A percentile compares a stretch with the other conserved stretches of the same genome.
Conservation (phyloP, 1,139 yeast genomes). For the Lodderomyces beijingensis region DNA sequence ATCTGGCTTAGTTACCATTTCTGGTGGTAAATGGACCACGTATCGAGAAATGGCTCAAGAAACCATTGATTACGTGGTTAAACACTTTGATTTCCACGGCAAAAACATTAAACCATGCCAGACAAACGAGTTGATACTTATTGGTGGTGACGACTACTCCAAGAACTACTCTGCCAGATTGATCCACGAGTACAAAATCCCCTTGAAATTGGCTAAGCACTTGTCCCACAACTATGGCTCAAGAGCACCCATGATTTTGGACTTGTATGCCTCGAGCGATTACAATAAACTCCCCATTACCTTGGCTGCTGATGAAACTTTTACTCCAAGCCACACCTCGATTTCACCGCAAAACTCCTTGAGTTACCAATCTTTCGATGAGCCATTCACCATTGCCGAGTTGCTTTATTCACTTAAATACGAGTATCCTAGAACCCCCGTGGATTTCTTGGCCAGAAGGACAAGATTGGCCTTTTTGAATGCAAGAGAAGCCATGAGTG, state of each 20-base stretch:
- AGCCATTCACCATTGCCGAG: conserved; percentile 92
- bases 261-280: conserved; percentile 50
- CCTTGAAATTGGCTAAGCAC: conserved; percentile 76
- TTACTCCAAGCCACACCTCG: conserved; percentile 30
- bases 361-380: conserved; percentile 56
- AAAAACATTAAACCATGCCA: conserved; percentile 50
- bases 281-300: conserved; percentile 59
- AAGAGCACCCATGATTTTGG: conserved; percentile 77
- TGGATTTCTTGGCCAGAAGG: conserved; percentile 90
- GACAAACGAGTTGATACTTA: conserved; percentile 58
- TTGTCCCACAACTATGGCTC: conserved; percentile 87
- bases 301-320: conserved; percentile 43
- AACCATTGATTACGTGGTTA: conserved; percentile 73
- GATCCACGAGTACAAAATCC: conserved; percentile 73
- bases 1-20: conserved; percentile 77
- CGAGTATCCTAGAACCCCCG: conserved; percentile 85
- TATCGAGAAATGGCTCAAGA: conserved; percentile 98
- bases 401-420: conserved; percentile 74
- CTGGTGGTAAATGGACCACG: conserved; percentile 99
- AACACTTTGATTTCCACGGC: conserved; percentile 40
- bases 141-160: conserved; percentile 72
- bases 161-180: conserved; percentile 73
- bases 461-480: conserved; percentile 90
- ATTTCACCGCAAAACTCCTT: conserved; percentile 34
- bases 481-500: conserved; percentile 76